Evolutionary conservation across 352 stramenopile species (phyloP), one percentile per base, ranked within the genome.

Genomic region (Pythium volutum): DNA sequence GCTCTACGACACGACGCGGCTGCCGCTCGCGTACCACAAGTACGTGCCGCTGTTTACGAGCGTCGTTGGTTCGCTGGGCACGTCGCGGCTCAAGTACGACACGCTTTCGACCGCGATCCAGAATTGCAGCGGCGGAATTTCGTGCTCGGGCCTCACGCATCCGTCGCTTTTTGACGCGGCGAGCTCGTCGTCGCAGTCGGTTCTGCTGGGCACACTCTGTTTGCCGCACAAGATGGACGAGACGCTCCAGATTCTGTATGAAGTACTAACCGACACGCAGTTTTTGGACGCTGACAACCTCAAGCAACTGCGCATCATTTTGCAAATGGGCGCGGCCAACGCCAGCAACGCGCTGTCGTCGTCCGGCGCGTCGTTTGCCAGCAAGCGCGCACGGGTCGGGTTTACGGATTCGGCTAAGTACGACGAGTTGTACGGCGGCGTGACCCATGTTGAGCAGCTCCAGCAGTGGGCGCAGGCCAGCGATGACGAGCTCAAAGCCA

Each of bases 111-210:
- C 84, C 5, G 71, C 80, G 10, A 76, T 92, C 50, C 79, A 88
- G 59, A 91, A 90, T 67, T 81, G 77, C 73, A 89, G 84, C 29
- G 84, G 84, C 29, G 84, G 84, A 18, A 76, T 94, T 26, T 89
- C 82, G 38, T 85, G 71, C 59, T 83, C 69, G 23, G 72, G 71
- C 11, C 71, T 88, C 38, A 69, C 77, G 6, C 66, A 86, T 15
- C 76, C 82, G 39, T 87, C 78, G 38, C 74, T 91, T 10, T 68
- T 64, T 25, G 67, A 91, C 64, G 82, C 73, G 0, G 38, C 56
- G 18, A 62, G 61, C 7, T 66, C 54, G 15, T 88, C 76, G 57
- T 69, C 73, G 34, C 79, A 92, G 71, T 77, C 77, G 25, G 33
- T 94, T 23, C 53, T 94, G 31, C 50, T 92, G 9, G 70, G 70